Percentiles rank a stretch among this genome's conserved stretches.
phyloP scores from a whole-genome alignment of 495 filamentous ascomycete genomes.

The Glonium stellatum region DNA sequence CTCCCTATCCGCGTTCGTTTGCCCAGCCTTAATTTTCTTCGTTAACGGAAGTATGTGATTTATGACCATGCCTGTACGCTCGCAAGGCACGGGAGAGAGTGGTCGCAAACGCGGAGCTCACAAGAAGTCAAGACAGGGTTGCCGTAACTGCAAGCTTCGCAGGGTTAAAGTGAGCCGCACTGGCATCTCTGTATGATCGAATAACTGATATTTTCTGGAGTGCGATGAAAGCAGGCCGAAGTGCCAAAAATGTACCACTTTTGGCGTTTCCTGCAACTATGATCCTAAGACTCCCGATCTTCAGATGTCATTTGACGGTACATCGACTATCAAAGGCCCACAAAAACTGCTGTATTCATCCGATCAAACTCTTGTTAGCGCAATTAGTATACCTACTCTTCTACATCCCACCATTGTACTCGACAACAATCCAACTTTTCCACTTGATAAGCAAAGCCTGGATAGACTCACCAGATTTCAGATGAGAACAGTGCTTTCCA shows the following conservation, averaged over 20 bases:
- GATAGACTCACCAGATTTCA: slow-evolving; percentile 34
- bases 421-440: slow-evolving; percentile 25
- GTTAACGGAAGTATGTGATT: too few relatives aligned
- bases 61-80: too few relatives aligned
- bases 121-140: slow-evolving; percentile 39
- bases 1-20: too few relatives aligned
- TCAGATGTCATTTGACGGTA: slow-evolving; percentile 7
- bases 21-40: too few relatives aligned
- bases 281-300: slow-evolving; percentile 33
- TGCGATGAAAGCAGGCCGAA: slow-evolving; percentile 43
- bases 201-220: slow-evolving; percentile 23
- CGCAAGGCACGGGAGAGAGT: too few relatives aligned
- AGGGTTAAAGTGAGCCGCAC: slow-evolving; percentile 38
- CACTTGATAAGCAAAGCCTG: slow-evolving; percentile 28
- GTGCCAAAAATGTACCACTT: slow-evolving; percentile 39
- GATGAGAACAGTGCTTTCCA: slow-evolving; percentile 36
- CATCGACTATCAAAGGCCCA: too few relatives aligned
- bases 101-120: slow-evolving; percentile 36
- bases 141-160: slow-evolving; percentile 43
- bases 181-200: background rate
- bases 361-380: too few relatives aligned
- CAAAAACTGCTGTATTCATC: too few relatives aligned
- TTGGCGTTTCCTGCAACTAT: slow-evolving; percentile 42
- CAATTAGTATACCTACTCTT: too few relatives aligned
- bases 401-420: background rate